Conservation (phyloP, 208 protist species). For the Angomonas deanei region DNA sequence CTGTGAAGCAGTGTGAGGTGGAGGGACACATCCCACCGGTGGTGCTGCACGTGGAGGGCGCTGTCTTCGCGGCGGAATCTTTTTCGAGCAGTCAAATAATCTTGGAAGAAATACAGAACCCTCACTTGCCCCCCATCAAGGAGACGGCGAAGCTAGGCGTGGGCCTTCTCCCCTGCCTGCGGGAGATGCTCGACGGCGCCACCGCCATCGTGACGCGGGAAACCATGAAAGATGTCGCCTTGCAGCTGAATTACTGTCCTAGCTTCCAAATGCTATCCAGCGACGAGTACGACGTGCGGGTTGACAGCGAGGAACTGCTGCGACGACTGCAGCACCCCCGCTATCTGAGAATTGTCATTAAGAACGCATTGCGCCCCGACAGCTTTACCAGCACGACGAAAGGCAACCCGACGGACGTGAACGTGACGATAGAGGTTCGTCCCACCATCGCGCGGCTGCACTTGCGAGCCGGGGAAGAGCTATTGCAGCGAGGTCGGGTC, state of each 20-base stretch:
- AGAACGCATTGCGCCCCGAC: constrained; percentile 43
- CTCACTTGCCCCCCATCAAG: constrained; percentile 14
- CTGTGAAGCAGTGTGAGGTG: constrained; percentile 84
- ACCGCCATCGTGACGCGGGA: constrained; percentile 17
- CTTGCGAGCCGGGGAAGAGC: constrained; percentile 23
- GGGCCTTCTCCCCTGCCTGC: constrained; percentile 62
- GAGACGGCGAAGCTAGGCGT: constrained; percentile 16
- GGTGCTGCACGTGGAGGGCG: constrained; percentile 51
- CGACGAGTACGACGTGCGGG: constrained; percentile 79
- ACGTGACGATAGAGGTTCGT: constrained; percentile 60
- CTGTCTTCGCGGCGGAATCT: constrained; percentile 19
- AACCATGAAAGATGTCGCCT: constrained; percentile 50
- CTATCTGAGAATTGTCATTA: constrained; percentile 61
- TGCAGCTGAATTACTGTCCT: constrained; percentile 66
- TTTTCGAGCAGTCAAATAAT: constrained; percentile 29
- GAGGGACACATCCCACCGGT: constrained; percentile 71
- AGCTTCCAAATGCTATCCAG: constrained; percentile 67
- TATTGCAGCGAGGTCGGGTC: background rate
- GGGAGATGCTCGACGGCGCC: constrained; percentile 40
- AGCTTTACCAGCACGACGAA: constrained; percentile 25
- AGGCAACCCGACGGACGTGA: constrained; percentile 23
- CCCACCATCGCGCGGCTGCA: constrained; percentile 79
- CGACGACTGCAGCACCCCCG: constrained; percentile 53
- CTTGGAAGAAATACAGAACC: constrained; percentile 74
- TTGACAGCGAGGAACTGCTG: constrained; percentile 64